A percentile compares a stretch with the other conserved stretches of the same genome.
These are phyloP conservation scores for Boletus rex-veris DNA, from an alignment of 768 basidiomycete genomes.

Conservation along the genomic window DNA sequence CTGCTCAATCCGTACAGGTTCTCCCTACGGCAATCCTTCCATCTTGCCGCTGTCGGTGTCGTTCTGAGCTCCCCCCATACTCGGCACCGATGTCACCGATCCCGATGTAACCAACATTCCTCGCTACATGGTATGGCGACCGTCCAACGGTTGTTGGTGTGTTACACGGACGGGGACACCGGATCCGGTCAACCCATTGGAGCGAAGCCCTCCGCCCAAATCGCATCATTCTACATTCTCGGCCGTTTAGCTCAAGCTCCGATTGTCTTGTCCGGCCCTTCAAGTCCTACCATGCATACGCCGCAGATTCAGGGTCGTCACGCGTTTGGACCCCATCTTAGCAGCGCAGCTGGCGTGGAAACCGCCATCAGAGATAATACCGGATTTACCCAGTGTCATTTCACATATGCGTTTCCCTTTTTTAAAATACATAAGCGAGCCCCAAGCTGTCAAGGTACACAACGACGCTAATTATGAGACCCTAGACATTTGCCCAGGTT, in stretches of 20 bases:
- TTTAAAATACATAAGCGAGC: background rate
- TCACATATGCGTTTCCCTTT: background rate
- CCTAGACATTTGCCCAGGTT: slow-evolving; percentile 6
- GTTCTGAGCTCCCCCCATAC: background rate
- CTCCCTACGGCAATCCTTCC: slow-evolving; percentile 21
- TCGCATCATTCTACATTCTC: slow-evolving; percentile 22
- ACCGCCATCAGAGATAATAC: slow-evolving; percentile 15
- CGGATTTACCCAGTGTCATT: slow-evolving; percentile 4
- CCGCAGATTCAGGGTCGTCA: slow-evolving; percentile 26
- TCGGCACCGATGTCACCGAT: slow-evolving; percentile 23
- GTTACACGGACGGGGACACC: background rate
- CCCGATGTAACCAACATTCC: slow-evolving; percentile 6
- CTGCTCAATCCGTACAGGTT: slow-evolving; percentile 23
- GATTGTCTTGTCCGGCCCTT: slow-evolving; percentile 5
- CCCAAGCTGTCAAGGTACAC: slow-evolving; percentile 5
- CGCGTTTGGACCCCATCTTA: background rate
- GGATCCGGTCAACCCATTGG: slow-evolving; percentile 3
- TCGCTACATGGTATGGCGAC: background rate
- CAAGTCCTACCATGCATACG: background rate
- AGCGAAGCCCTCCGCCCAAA: slow-evolving; percentile 25
- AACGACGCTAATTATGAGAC: slow-evolving; percentile 8
- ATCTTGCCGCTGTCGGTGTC: background rate
- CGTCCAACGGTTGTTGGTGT: background rate
- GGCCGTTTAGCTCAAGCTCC: slow-evolving; percentile 14
- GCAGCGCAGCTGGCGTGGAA: slow-evolving; percentile 17